Evolutionary conservation across 1,139 yeast genomes (phyloP).

Genomic region (Magnusiomyces fungicola): DNA sequence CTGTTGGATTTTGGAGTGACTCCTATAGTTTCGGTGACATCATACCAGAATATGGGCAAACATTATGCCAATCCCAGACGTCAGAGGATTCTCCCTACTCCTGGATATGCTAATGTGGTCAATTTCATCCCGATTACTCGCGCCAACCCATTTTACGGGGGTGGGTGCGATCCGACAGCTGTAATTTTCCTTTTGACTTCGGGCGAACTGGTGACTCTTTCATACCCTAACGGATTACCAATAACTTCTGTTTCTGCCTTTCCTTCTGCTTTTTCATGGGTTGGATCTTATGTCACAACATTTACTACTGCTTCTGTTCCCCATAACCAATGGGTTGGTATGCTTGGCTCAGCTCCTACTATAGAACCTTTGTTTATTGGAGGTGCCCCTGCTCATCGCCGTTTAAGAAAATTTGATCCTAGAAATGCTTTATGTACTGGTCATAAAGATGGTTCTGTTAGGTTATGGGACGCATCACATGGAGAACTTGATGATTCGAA

Average conservation of each 20-base stretch:
- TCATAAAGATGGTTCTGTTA: slow-evolving; percentile 69
- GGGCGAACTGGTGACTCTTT: slow-evolving; percentile 49
- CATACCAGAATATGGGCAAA: slow-evolving; percentile 73
- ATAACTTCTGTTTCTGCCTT: slow-evolving; percentile 53
- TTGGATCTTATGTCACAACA: slow-evolving; percentile 63
- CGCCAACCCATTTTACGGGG: slow-evolving; percentile 42
- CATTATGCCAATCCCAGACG: slow-evolving; percentile 64
- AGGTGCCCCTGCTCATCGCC: slow-evolving; percentile 59
- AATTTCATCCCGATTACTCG: slow-evolving; percentile 48
- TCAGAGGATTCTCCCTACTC: slow-evolving; percentile 48
- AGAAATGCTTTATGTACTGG: slow-evolving; percentile 72
- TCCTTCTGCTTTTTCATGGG: slow-evolving; percentile 74
- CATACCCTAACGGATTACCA: slow-evolving; percentile 49
- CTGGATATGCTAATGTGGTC: slow-evolving; percentile 35
- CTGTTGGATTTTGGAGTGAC: slow-evolving; percentile 75
- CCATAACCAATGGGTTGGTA: slow-evolving; percentile 67
- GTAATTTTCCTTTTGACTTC: slow-evolving; percentile 51
- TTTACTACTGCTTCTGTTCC: slow-evolving; percentile 51
- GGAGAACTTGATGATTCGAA: slow-evolving; percentile 61
- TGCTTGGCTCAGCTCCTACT: slow-evolving; percentile 41
- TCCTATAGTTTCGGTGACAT: slow-evolving; percentile 68
- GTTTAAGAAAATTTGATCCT: slow-evolving; percentile 50
- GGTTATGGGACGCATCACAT: slow-evolving; percentile 75
- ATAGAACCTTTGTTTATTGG: slow-evolving; percentile 48
- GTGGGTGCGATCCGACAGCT: slow-evolving; percentile 35